Evolutionary conservation across 257 asterid species (phyloP).

Genomic region (Echium plantagineum): DNA sequence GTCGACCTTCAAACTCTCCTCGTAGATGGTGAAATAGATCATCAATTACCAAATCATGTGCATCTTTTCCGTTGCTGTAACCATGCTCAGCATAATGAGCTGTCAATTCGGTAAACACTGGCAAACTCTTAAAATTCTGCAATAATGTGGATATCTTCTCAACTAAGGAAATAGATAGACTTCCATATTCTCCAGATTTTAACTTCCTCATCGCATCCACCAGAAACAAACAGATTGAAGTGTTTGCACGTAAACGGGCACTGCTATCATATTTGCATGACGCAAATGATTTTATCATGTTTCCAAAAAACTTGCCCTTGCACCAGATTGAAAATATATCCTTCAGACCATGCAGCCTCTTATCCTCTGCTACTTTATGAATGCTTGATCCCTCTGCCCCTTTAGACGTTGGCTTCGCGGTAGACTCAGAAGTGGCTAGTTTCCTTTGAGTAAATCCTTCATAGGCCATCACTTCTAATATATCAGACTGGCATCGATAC

Average conservation of each 20-base stretch:
- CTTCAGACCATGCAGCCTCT: constrained; percentile 28
- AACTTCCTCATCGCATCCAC: constrained; percentile 64
- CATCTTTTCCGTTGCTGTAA: constrained; percentile 70
- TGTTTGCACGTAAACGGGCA: constrained; percentile 50
- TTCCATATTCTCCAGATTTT: constrained; percentile 51
- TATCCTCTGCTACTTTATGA: constrained; percentile 19
- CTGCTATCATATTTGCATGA: constrained; percentile 42
- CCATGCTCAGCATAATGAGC: constrained; percentile 57
- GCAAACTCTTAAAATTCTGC: constrained; percentile 58
- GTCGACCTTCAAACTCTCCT: constrained; percentile 93
- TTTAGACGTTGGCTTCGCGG: constrained; percentile 33
- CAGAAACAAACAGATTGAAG: constrained; percentile 54
- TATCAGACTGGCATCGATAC: constrained; percentile 41
- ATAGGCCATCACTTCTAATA: constrained; percentile 63
- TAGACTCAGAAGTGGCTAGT: constrained; percentile 42
- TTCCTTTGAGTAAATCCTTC: constrained; percentile 78
- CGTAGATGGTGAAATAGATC: constrained; percentile 80
- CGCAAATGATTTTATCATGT: constrained; percentile 61
- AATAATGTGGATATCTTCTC: constrained; percentile 43
- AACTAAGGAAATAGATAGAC: constrained; percentile 56
- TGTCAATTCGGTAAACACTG: constrained; percentile 61
- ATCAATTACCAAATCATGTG: constrained; percentile 53
- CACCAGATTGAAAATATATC: constrained; percentile 55
- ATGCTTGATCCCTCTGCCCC: constrained; percentile 24
- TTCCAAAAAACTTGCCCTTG: constrained; percentile 36